Evolutionary conservation across 345 rosid genomes (phyloP).

Genomic region (Erucastrum elatum): DNA sequence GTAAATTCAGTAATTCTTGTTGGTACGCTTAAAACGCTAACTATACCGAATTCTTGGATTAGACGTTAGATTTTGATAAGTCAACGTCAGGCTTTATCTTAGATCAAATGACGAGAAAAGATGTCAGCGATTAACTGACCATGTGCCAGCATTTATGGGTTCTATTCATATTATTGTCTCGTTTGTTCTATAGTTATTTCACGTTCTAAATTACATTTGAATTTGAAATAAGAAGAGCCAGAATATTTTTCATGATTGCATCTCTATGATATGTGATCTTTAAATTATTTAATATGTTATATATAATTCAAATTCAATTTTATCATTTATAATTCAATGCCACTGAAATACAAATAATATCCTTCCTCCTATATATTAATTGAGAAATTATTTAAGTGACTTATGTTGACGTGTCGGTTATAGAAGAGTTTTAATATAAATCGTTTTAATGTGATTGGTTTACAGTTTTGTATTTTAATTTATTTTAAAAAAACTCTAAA

Average conservation of each 20-base stretch:
- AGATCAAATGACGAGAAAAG: not conserved
- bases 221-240: not conserved
- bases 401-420: no score
- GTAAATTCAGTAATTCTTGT: not conserved
- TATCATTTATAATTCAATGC: not conserved
- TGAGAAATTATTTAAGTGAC: no score
- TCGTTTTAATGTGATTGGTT: no score
- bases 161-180: not conserved
- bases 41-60: not conserved
- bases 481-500: no score
- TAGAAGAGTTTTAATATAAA: no score
- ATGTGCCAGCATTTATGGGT: constrained; percentile 39
- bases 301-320: not conserved
- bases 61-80: not conserved
- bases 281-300: not conserved
- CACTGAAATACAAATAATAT: not conserved
- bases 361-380: no score
- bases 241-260: not conserved
- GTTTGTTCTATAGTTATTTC: not conserved
- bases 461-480: no score
- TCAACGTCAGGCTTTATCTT: constrained; percentile 20
- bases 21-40: not conserved
- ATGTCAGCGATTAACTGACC: constrained; percentile 29
- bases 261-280: not conserved
- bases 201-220: not conserved